Conservation (phyloP, 176 grass and related monocot genomes). For the Stipa capillata region DNA sequence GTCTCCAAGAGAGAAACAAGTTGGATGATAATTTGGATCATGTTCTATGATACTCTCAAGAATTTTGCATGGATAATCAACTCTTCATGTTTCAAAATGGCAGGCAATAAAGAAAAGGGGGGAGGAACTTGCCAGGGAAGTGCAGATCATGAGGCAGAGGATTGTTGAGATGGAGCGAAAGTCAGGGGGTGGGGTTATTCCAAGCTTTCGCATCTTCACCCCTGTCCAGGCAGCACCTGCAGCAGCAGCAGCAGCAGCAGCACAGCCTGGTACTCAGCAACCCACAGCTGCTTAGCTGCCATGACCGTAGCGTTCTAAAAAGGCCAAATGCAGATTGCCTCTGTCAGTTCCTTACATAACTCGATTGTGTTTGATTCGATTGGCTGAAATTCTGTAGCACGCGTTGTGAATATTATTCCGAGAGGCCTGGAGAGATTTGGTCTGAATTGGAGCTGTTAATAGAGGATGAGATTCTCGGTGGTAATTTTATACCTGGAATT, state of each 20-base stretch:
- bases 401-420: not conserved
- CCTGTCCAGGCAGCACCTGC: constrained; percentile 10
- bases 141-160: constrained; percentile 45
- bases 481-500: not conserved
- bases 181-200: not conserved
- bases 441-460: not conserved
- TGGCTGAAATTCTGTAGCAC: not conserved
- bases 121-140: constrained; percentile 48
- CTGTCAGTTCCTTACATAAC: not conserved
- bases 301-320: not conserved
- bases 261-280: not conserved
- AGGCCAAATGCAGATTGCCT: not conserved
- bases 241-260: not conserved
- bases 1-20: not conserved
- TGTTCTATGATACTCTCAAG: not conserved
- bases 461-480: not conserved
- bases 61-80: not conserved
- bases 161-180: constrained; percentile 57
- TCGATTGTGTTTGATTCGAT: not conserved
- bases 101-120: constrained; percentile 60
- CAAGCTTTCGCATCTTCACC: constrained; percentile 20
- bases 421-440: not conserved
- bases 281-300: constrained; percentile 21
- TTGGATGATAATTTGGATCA: not conserved
- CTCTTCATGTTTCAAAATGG: not conserved